phyloP scores from a whole-genome alignment of 202 grass and related monocot genomes.

The Elaeis oleifera region DNA sequence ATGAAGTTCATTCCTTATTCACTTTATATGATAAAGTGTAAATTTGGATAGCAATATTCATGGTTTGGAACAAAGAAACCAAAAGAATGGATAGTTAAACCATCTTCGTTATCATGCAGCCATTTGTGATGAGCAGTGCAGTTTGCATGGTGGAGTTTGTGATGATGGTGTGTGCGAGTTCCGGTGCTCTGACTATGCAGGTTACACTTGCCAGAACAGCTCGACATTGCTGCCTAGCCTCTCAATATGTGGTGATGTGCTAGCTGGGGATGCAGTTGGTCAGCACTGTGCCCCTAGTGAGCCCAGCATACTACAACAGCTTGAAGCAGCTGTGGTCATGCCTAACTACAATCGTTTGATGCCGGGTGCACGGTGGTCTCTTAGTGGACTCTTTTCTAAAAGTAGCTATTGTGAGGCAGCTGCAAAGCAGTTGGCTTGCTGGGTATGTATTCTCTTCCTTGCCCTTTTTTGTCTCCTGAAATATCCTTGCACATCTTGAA shows the following conservation, averaged over 20 bases:
- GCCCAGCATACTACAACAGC: conserved; percentile 85
- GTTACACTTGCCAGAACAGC: conserved; percentile 96
- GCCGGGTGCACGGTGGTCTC: conserved; percentile 66
- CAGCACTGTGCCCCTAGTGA: conserved; percentile 97
- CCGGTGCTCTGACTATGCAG: conserved; percentile 96
- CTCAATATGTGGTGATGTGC: conserved; percentile 90
- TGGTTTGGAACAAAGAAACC: background rate
- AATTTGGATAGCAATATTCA: background rate
- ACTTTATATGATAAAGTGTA: background rate
- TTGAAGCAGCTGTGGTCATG: conserved; percentile 83
- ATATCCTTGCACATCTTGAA: too few species aligned
- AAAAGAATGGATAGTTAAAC: background rate
- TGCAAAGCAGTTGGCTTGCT: conserved; percentile 88
- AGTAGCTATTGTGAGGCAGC: conserved; percentile 90
- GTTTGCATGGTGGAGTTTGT: conserved; percentile 96
- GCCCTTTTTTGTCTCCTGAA: too few species aligned
- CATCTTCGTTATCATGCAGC: conserved; percentile 44
- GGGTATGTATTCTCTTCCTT: conserved; percentile 40
- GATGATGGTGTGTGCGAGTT: conserved; percentile 98
- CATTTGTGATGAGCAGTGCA: conserved; percentile 96
- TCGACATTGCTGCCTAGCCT: conserved; percentile 69
- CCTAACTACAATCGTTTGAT: conserved; percentile 98
- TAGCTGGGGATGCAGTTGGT: conserved; percentile 63
- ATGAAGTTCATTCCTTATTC: background rate
- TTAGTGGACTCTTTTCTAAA: conserved; percentile 69